Evolutionary conservation across 2,329 filamentous ascomycete species (phyloP), one percentile per base, ranked within the genome.

Genomic region (Phialemoniopsis sp.): DNA sequence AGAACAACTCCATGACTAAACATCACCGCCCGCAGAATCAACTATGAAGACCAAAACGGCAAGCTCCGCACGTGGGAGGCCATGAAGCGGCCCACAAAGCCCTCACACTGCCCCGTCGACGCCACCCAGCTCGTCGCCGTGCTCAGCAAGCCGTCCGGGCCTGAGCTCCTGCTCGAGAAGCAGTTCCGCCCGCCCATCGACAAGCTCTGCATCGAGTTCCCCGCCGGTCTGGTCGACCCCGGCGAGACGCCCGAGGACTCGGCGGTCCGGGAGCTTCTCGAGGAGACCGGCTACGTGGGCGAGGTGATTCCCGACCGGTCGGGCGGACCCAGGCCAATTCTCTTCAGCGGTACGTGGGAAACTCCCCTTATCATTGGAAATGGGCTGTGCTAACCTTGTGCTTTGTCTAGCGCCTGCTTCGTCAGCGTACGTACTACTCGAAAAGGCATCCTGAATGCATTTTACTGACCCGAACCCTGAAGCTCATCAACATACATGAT

Each of bases 81-180:
- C 3, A 78, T 78, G 13, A 77, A 84, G 56, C 76, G 83, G 17
- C 72, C 72, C 30, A 86, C 81, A 1, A 75, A 82, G 4, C 80
- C 82, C 13, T 63, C 66, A 40, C 66, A 60, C 46, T 68, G 69
- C 38, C 72, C 75, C 26, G 78, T 86, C 39, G 82, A 87, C 52
- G 82, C 79, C 36, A 81, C 87, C 13, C 81, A 81, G 42, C 83
- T 87, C 44, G 67, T 85, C 19, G 82, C 81, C 21, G 73, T 87
- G 48, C 67, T 87, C n/a, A 63, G 76, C 46, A 70, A 68, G 44
- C 55, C 67, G 3, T 56, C 58, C 2, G 45, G 63, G 0, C 67
- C 70, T 2, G 66, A 78, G 49, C 66, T 80, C 34, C 55, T 82
- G 14, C 65, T 82, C 3, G 78, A 82, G 58, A 80, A 78, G 55